These are phyloP conservation scores for Eutrema heterophyllum DNA, from an alignment of 345 rosid genomes.

Conservation along the genomic window DNA sequence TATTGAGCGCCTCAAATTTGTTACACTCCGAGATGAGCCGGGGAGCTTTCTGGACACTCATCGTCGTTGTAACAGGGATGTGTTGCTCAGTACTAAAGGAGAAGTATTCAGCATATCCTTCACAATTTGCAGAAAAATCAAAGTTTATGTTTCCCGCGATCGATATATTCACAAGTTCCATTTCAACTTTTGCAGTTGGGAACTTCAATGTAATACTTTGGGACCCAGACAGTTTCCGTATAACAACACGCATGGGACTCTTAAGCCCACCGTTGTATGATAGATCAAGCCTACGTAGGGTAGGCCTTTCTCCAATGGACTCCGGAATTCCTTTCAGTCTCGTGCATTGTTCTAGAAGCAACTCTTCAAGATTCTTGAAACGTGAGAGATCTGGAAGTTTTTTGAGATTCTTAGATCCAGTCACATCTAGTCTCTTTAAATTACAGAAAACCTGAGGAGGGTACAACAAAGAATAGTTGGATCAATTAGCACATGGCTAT, in stretches of 20 bases:
- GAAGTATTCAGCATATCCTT: not conserved
- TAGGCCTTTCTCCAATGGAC: not conserved
- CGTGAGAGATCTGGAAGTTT: not conserved
- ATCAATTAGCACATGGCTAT: not conserved
- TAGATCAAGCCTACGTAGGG: not conserved
- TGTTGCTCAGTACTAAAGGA: not conserved
- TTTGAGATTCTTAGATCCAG: conserved; percentile 6
- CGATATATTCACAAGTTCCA: not conserved
- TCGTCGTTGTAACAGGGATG: not conserved
- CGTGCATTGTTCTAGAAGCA: not conserved
- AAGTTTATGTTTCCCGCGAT: not conserved
- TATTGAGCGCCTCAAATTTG: not conserved
- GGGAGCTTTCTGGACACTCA: not conserved
- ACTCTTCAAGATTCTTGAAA: conserved; percentile 1
- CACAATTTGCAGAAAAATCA: not conserved
- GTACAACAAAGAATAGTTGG: not conserved
- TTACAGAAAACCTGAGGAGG: not conserved
- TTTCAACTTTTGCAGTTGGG: not conserved
- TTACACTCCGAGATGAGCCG: not conserved
- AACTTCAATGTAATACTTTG: not conserved
- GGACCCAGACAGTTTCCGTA: not conserved
- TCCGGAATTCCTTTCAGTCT: not conserved
- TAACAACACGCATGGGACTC: not conserved
- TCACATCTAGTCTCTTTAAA: conserved; percentile 12
- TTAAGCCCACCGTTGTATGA: not conserved